phyloP scores from a whole-genome alignment of 352 stramenopile species.

The Phytopythium cucurbitacearum region DNA sequence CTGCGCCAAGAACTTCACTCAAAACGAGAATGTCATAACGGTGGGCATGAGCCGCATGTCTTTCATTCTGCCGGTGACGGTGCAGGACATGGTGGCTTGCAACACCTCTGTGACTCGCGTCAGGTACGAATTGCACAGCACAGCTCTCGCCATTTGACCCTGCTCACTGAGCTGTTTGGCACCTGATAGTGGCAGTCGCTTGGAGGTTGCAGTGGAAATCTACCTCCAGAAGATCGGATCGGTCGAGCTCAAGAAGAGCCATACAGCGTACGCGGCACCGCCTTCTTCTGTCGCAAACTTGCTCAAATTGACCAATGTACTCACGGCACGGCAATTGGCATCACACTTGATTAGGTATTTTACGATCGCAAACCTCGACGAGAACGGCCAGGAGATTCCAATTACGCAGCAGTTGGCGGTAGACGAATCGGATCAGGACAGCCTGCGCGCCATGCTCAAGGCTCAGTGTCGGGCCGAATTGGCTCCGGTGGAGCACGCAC shows the following conservation, averaged over 20 bases:
- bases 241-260: neutral
- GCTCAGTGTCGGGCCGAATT: slow-evolving; percentile 28
- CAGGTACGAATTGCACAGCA: slow-evolving; percentile 14
- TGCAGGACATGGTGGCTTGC: slow-evolving; percentile 32
- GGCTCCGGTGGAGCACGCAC: slow-evolving; percentile 16
- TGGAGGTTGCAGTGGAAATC: slow-evolving; percentile 19
- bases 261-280: neutral
- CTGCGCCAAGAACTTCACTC: slow-evolving; percentile 49
- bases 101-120: slow-evolving; percentile 35
- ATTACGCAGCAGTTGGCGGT: slow-evolving; percentile 19
- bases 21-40: slow-evolving; percentile 51
- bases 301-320: neutral
- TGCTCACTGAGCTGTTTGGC: too few relatives aligned
- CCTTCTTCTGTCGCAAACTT: neutral
- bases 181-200: too few relatives aligned
- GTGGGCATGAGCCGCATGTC: slow-evolving; percentile 39
- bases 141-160: neutral
- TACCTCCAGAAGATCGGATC: neutral
- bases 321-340: neutral
- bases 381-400: slow-evolving; percentile 11
- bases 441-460: slow-evolving; percentile 26
- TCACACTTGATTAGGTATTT: slow-evolving; percentile 14
- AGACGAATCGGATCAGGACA: slow-evolving; percentile 18
- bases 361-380: slow-evolving; percentile 30
- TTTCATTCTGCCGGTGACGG: slow-evolving; percentile 43